A percentile compares a stretch with the other conserved stretches of the same genome.
phyloP scores from a whole-genome alignment of 2,329 filamentous ascomycete genomes.

The Fusarium staphyleae region DNA sequence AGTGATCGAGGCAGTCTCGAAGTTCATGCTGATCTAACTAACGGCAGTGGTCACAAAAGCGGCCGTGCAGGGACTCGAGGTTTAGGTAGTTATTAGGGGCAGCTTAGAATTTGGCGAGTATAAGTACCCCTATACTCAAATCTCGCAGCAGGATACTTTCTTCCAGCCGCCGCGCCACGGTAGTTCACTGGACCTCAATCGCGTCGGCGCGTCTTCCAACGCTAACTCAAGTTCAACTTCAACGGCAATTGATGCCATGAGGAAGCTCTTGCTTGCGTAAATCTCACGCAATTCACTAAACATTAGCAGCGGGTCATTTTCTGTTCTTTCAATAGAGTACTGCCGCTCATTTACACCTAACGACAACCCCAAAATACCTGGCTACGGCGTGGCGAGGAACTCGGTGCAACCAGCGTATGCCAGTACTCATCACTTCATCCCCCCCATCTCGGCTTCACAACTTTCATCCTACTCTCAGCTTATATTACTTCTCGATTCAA shows the following conservation, averaged over 20 bases:
- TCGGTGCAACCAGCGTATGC: background rate
- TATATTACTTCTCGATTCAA: background rate
- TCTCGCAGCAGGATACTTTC: background rate
- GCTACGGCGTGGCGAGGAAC: background rate
- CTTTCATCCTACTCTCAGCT: background rate
- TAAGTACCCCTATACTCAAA: constrained; percentile 17
- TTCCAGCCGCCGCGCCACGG: no score
- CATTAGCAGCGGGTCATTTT: background rate
- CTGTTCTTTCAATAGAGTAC: background rate
- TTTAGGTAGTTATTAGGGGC: no score
- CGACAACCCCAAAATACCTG: no score
- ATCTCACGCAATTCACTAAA: background rate
- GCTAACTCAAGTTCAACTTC: constrained; percentile 5
- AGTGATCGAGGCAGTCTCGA: background rate
- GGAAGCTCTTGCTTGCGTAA: background rate
- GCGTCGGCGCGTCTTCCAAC: constrained; percentile 34
- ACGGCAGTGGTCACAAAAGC: no score
- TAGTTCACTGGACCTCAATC: constrained; percentile 1
- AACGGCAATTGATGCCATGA: background rate
- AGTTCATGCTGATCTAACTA: no score
- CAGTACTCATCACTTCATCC: background rate
- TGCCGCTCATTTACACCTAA: no score
- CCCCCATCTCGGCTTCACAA: background rate
- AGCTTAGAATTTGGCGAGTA: background rate
- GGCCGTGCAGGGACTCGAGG: no score